Conservation (phyloP, 176 grass and related monocot genomes). For the Stipa capillata region DNA sequence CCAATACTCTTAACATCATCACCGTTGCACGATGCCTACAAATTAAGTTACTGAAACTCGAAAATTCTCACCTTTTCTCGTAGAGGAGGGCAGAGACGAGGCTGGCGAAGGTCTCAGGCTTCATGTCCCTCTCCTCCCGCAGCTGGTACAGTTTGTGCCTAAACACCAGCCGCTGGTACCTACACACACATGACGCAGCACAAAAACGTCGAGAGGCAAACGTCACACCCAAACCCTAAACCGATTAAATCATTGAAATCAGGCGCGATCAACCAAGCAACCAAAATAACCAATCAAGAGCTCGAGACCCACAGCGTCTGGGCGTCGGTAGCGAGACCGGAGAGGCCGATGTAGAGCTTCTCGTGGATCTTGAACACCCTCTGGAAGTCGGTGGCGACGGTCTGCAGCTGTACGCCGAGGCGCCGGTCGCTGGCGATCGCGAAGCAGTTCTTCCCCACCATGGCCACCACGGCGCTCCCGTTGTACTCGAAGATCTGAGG, state of each 20-base stretch:
- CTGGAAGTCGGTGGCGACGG: conserved; percentile 72
- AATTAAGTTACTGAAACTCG: neutral
- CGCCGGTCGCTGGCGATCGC: conserved; percentile 88
- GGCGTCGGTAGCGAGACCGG: conserved; percentile 71
- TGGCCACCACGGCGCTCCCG: conserved; percentile 80
- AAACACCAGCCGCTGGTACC: conserved; percentile 69
- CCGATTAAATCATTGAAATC: neutral
- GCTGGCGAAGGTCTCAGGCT: conserved; percentile 72
- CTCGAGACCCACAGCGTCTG: conserved; percentile 53
- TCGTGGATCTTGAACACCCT: conserved; percentile 80
- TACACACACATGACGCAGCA: neutral
- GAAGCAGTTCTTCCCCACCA: conserved; percentile 93
- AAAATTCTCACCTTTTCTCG: conserved; percentile 63
- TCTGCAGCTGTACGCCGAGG: conserved; percentile 81
- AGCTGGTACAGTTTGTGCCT: conserved; percentile 75
- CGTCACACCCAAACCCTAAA: conserved; percentile 24
- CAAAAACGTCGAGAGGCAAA: conserved; percentile 4
- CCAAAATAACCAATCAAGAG: neutral
- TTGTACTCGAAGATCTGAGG: conserved; percentile 96
- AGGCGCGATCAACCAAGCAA: neutral
- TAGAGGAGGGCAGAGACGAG: conserved; percentile 80
- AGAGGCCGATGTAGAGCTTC: conserved; percentile 77
- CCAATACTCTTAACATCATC: neutral
- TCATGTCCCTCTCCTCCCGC: conserved; percentile 91
- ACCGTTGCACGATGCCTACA: neutral